These are phyloP conservation scores for Paxillus ammoniavirescens DNA, from an alignment of 768 basidiomycete genomes.

Conservation along the genomic window DNA sequence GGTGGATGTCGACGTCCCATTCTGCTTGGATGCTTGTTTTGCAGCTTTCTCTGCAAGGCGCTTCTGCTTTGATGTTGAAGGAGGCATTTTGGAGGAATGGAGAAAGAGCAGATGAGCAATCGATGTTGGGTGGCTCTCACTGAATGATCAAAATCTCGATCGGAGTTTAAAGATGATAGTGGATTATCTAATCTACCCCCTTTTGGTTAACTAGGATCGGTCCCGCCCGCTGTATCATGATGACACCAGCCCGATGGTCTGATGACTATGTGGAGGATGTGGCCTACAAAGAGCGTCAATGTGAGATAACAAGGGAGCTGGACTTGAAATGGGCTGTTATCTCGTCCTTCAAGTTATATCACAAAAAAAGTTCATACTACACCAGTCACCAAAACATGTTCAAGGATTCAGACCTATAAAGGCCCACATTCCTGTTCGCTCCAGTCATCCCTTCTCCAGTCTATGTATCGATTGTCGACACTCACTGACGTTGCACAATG, in stretches of 20 bases:
- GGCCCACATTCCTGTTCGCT: not conserved
- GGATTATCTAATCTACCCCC: slow-evolving; percentile 27
- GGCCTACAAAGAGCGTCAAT: too few species aligned
- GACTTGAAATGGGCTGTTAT: too few species aligned
- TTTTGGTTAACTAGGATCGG: not conserved
- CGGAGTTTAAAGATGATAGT: slow-evolving; percentile 15
- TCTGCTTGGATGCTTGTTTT: slow-evolving; percentile 62
- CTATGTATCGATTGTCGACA: not conserved
- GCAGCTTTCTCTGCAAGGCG: slow-evolving; percentile 93
- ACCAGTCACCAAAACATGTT: not conserved
- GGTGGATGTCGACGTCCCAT: slow-evolving; percentile 46
- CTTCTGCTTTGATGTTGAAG: slow-evolving; percentile 87
- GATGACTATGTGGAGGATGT: too few species aligned
- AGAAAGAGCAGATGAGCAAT: slow-evolving; percentile 19
- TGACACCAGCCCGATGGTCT: too few species aligned
- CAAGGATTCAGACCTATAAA: not conserved
- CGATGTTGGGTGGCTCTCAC: slow-evolving; percentile 19
- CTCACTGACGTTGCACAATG: not conserved
- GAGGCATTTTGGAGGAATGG: slow-evolving; percentile 49
- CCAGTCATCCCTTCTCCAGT: not conserved
- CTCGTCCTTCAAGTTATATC: too few species aligned
- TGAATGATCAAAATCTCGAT: slow-evolving; percentile 4
- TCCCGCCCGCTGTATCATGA: too few species aligned
- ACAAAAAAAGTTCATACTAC: too few species aligned
- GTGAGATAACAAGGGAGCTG: too few species aligned